Evolutionary conservation across 2,329 filamentous ascomycete species (phyloP).

Genomic region (Chaetomium sp.): DNA sequence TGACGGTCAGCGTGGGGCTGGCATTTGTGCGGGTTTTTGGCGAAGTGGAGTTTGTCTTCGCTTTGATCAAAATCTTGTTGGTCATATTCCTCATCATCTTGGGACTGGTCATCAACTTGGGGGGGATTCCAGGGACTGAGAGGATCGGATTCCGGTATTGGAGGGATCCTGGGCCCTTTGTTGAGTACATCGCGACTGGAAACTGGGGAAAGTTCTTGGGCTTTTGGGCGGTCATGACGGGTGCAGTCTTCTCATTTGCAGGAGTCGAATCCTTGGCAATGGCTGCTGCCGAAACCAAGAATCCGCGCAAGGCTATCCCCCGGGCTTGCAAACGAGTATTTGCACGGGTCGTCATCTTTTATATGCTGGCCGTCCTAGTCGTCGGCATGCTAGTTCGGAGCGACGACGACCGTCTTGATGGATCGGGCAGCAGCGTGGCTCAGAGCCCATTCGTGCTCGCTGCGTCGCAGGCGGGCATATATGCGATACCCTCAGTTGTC

Average conservation of each 20-base stretch:
- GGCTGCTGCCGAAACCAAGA: conserved; percentile 51
- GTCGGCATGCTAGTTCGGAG: conserved; percentile 42
- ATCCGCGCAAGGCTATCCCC: conserved; percentile 54
- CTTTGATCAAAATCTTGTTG: conserved; percentile 69
- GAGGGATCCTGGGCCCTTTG: conserved; percentile 59
- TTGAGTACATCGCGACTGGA: conserved; percentile 42
- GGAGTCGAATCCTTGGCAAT: conserved; percentile 52
- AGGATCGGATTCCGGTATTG: conserved; percentile 69
- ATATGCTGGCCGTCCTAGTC: conserved; percentile 48
- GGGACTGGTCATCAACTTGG: conserved; percentile 66
- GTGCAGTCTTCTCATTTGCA: conserved; percentile 50
- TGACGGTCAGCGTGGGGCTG: conserved; percentile 52
- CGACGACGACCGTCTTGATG: conserved; percentile 7
- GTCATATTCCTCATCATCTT: conserved; percentile 71
- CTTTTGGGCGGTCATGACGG: conserved; percentile 32
- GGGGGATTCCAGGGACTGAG: conserved; percentile 57
- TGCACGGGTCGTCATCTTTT: conserved; percentile 23
- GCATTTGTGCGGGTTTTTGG: conserved; percentile 54
- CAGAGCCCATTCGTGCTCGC: conserved; percentile 13
- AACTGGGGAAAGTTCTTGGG: conserved; percentile 40
- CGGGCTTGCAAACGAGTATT: conserved; percentile 58
- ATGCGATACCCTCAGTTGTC: conserved; percentile 62
- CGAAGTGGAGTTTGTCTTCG: conserved; percentile 66
- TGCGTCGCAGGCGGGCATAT: conserved; percentile 55
- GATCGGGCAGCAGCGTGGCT: conserved; percentile 6